These are phyloP conservation scores for Nymphaea thermarum DNA, from an alignment of 164 flowering plant genomes.

Conservation along the genomic window DNA sequence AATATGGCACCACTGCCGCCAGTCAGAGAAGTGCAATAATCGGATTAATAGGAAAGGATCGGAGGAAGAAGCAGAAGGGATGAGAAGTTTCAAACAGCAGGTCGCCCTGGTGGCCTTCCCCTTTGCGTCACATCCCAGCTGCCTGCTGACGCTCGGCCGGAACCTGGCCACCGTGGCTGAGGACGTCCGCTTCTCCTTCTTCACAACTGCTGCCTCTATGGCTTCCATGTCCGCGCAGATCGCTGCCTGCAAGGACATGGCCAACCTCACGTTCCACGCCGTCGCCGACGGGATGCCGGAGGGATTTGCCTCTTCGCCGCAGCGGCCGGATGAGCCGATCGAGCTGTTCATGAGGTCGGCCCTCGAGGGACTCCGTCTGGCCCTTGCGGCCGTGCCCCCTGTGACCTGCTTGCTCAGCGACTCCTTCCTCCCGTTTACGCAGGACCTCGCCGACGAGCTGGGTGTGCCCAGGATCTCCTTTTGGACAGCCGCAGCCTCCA, in stretches of 20 bases:
- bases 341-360: conserved; percentile 23
- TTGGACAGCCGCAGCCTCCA: conserved; percentile 23
- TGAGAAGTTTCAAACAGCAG: too few species aligned
- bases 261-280: conserved; percentile 15
- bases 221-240: not conserved
- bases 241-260: not conserved
- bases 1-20: too few species aligned
- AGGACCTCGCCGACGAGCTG: conserved; percentile 26
- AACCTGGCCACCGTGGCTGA: conserved; percentile 28
- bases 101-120: conserved; percentile 7
- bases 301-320: conserved; percentile 10
- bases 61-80: too few species aligned
- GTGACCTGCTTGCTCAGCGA: conserved; percentile 27
- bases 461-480: conserved; percentile 33
- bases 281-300: conserved; percentile 27
- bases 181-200: conserved; percentile 33
- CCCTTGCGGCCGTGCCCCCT: conserved; percentile 13
- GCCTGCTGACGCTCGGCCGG: conserved; percentile 23
- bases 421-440: conserved; percentile 25
- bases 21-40: too few species aligned
- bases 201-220: conserved; percentile 16
- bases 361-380: conserved; percentile 18
- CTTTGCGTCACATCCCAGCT: conserved; percentile 36
- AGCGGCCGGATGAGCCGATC: conserved; percentile 12
- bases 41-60: too few species aligned